A percentile compares a stretch with the other conserved stretches of the same genome.
Evolutionary conservation across 129 eudicot genomes (phyloP).

Genomic region (Smallanthus sonchifolius): DNA sequence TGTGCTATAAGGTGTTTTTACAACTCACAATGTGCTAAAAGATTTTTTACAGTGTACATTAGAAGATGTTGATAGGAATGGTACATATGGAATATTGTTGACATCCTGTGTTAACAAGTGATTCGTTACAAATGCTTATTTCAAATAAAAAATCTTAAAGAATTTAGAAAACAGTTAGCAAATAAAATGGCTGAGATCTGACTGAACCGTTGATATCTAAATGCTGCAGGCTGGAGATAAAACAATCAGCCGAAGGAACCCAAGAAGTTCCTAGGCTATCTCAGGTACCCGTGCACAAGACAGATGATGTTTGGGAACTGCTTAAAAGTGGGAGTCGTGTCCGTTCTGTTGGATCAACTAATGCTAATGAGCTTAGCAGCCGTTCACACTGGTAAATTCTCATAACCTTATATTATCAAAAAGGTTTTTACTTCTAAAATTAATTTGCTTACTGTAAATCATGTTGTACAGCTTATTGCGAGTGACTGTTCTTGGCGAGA

Average conservation of each 20-base stretch:
- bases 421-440: not conserved
- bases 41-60: too few relatives aligned
- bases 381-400: conserved; percentile 85
- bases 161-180: too few relatives aligned
- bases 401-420: not conserved
- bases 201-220: too few relatives aligned
- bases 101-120: too few relatives aligned
- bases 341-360: conserved; percentile 95
- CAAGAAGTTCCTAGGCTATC: conserved; percentile 97
- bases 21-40: too few relatives aligned
- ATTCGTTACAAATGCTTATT: too few relatives aligned
- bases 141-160: too few relatives aligned
- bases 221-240: conserved; percentile 68
- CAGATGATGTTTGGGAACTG: conserved; percentile 89
- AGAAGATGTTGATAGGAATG: too few relatives aligned
- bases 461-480: conserved; percentile 65
- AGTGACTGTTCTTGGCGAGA: conserved; percentile 71
- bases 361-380: conserved; percentile 95
- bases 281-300: conserved; percentile 59
- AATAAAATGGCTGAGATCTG: too few relatives aligned
- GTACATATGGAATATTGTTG: too few relatives aligned
- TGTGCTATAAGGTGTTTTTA: too few relatives aligned
- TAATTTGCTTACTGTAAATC: not conserved
- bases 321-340: conserved; percentile 69
- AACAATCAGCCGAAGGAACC: conserved; percentile 95